Conservation (phyloP, 2,329 filamentous ascomycete species). For the Bimuria novae-zelandiae region DNA sequence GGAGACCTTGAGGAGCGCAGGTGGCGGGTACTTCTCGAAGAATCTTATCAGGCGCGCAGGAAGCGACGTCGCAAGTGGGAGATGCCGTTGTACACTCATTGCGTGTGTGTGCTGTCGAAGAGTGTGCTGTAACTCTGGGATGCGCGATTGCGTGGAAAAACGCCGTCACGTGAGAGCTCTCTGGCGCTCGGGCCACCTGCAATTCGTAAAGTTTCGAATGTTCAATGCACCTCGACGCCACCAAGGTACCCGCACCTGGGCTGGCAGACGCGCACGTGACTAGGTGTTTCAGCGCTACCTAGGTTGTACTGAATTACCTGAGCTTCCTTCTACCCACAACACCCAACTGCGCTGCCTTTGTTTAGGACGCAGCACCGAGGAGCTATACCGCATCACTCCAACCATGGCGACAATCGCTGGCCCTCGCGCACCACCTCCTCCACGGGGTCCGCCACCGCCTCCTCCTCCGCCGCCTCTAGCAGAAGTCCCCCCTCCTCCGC, state of each 20-base stretch:
- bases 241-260: too few species aligned
- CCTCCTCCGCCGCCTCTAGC: slow-evolving; percentile 49
- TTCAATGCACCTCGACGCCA: too few species aligned
- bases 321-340: too few species aligned
- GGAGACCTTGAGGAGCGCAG: slow-evolving; percentile 50
- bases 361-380: too few species aligned
- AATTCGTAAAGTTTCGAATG: background rate
- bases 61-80: slow-evolving; percentile 69
- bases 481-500: slow-evolving; percentile 23
- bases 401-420: slow-evolving; percentile 14
- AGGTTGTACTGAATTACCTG: too few species aligned
- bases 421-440: slow-evolving; percentile 9
- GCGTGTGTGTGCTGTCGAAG: too few species aligned
- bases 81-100: slow-evolving; percentile 41
- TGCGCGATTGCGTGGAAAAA: too few species aligned
- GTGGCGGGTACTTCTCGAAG: slow-evolving; percentile 85
- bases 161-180: slow-evolving; percentile 15
- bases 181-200: background rate
- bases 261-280: too few species aligned
- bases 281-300: too few species aligned
- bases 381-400: too few species aligned
- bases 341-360: too few species aligned
- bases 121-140: too few species aligned
- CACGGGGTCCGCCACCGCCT: slow-evolving; percentile 16
- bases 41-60: slow-evolving; percentile 81